Evolutionary conservation across 1,139 yeast species (phyloP).

Genomic region (Taphrina deformans): DNA sequence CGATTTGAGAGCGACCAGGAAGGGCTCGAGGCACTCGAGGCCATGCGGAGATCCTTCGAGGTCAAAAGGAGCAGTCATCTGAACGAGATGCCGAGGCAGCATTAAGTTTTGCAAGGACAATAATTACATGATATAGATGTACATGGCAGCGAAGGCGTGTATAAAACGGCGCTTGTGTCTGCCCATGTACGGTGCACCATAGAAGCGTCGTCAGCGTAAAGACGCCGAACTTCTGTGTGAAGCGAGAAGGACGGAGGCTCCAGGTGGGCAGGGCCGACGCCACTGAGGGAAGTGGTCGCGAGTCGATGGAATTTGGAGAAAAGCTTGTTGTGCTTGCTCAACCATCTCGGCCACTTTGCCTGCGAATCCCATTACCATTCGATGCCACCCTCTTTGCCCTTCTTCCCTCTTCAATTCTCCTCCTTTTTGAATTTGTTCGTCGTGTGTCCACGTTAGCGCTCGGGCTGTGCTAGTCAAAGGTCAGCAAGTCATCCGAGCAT

Average conservation of each 20-base stretch:
- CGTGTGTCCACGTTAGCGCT: too few relatives aligned
- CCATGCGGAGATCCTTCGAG: constrained; percentile 9
- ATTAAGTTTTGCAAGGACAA: too few relatives aligned
- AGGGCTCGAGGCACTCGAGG: constrained; percentile 2
- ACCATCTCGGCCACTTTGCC: neutral
- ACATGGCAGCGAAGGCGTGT: neutral
- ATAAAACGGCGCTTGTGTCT: neutral
- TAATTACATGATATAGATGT: too few relatives aligned
- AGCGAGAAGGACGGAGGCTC: too few relatives aligned
- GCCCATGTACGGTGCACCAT: too few relatives aligned
- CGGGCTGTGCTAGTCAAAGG: too few relatives aligned
- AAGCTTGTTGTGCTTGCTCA: neutral
- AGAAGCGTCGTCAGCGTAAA: too few relatives aligned
- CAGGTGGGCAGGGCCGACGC: neutral
- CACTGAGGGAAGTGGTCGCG: neutral
- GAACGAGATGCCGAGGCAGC: neutral
- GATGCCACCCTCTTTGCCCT: neutral
- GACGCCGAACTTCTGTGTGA: too few relatives aligned
- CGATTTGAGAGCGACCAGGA: neutral
- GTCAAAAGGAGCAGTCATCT: neutral
- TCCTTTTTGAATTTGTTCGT: too few relatives aligned
- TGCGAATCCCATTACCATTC: neutral
- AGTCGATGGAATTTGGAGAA: neutral
- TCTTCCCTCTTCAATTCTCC: too few relatives aligned
- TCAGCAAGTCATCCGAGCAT: neutral